Evolutionary conservation across 306 rosid genomes (phyloP).

Genomic region (Malus fusca): DNA sequence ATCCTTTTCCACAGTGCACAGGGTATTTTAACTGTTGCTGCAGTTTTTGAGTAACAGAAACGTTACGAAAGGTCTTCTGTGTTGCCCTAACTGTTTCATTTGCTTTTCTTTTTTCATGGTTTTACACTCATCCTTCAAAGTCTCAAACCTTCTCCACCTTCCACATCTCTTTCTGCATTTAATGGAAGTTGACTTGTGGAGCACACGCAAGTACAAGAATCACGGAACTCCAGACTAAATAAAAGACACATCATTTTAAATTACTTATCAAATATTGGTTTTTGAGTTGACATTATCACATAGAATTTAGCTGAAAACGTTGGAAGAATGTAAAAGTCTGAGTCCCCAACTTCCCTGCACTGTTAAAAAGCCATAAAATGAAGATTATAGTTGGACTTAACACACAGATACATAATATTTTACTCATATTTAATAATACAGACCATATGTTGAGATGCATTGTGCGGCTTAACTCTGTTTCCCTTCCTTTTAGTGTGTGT

Average conservation of each 20-base stretch:
- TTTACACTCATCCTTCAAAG: neutral
- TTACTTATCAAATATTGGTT: neutral
- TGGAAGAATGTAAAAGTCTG: too few species aligned
- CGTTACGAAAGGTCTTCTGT: neutral
- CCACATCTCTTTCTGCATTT: neutral
- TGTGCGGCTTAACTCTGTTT: neutral
- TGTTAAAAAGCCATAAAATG: neutral
- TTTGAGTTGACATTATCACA: neutral
- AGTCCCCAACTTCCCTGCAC: neutral
- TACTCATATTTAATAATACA: too few species aligned
- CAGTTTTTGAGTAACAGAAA: conserved; percentile 19
- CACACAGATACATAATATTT: too few species aligned
- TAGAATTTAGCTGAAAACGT: neutral
- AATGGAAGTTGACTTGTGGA: conserved; percentile 1
- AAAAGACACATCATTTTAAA: neutral
- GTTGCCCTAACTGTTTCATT: neutral
- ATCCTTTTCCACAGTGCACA: neutral
- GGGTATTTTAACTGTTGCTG: neutral
- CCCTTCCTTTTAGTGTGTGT: too few species aligned
- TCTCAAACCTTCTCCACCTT: neutral
- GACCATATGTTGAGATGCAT: too few species aligned
- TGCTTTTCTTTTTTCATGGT: neutral
- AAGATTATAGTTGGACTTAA: neutral
- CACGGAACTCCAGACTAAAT: neutral
- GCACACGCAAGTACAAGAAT: neutral